Evolutionary conservation across 1,284 basidiomycete species (phyloP), one percentile per base, ranked within the genome.

Genomic region (Pisolithus thermaeus): DNA sequence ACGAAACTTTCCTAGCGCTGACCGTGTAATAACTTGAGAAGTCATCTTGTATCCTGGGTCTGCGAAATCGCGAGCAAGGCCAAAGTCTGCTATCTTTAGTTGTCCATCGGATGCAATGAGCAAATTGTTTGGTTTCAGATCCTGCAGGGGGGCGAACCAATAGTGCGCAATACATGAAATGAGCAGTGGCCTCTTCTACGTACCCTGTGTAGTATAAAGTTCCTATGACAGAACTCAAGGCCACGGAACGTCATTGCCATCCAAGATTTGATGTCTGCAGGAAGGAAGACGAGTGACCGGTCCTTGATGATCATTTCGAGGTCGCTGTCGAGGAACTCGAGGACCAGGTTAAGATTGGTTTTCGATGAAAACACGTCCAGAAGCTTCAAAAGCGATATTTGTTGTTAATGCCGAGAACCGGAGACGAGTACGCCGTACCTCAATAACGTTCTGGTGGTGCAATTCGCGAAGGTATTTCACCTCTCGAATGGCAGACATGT

Each of bases 111-210:
- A 83, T 0, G 92, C 84, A 52, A 99, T 92, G 59, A 99, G 84
- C 75, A 99, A 80, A 73, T 99, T 99, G 73, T 98, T 99, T 3
- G 97, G 96, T 69, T 99, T 99, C 60, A 99, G 71, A 78, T 99
- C 97, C 93, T 97, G 41, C 25, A n/a, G 41, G n/a, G 30, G 28
- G 3, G 23, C 16, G 32, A 30, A 28, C 23, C 9, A n/a, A 12
- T 23, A 44, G 11, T 32, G 32, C 32, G 3, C 12, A 18, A 35
- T 7, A 38, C 20, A 47, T 56, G 25, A 56, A 62, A 8, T 23
- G 18, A 20, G n/a, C 16, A 28, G 22, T 14, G 28, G 22, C 35
- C 20, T 8, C 18, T 22, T 18, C 27, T 14, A 54, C 52, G 41
- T 46, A 28, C 95, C 51, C 97, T 83, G 72, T 99, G 97, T 38